phyloP scores from a whole-genome alignment of 768 basidiomycete species.

The Serendipita indica region DNA sequence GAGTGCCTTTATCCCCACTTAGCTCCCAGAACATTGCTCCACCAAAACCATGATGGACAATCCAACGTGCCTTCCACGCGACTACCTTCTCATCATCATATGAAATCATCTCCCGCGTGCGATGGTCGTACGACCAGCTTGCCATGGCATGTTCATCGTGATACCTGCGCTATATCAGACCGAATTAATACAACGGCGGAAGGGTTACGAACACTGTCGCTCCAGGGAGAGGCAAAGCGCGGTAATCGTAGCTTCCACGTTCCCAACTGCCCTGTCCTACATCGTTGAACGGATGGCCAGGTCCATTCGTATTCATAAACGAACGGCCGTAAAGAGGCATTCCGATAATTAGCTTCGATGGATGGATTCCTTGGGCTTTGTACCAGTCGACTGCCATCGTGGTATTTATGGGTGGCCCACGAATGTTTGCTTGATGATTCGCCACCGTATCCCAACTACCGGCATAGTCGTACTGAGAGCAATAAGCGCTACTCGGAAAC shows the following conservation, averaged over 20 bases:
- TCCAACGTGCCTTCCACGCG: constrained; percentile 64
- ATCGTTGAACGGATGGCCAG: constrained; percentile 65
- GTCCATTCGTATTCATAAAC: constrained; percentile 74
- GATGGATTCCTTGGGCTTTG: constrained; percentile 49
- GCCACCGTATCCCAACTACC: constrained; percentile 31
- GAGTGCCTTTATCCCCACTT: constrained; percentile 64
- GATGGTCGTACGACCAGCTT: constrained; percentile 71
- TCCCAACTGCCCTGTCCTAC: constrained; percentile 87
- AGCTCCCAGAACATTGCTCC: constrained; percentile 96
- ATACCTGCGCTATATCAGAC: background rate
- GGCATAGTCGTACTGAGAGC: constrained; percentile 20
- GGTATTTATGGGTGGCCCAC: constrained; percentile 44
- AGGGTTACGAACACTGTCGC: constrained; percentile 32
- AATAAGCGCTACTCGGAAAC: background rate
- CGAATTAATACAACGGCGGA: background rate
- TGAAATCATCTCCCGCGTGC: constrained; percentile 64
- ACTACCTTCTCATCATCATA: constrained; percentile 63
- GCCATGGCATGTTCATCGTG: constrained; percentile 55
- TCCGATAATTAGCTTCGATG: constrained; percentile 74
- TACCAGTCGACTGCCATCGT: constrained; percentile 58
- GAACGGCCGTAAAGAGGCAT: constrained; percentile 89
- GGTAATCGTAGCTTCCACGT: constrained; percentile 82
- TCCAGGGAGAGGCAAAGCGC: constrained; percentile 66
- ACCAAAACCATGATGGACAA: constrained; percentile 56
- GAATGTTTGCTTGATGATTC: constrained; percentile 71